phyloP scores from a whole-genome alignment of 192 early-diverging fungal species.

The Oehlia diaphana region DNA sequence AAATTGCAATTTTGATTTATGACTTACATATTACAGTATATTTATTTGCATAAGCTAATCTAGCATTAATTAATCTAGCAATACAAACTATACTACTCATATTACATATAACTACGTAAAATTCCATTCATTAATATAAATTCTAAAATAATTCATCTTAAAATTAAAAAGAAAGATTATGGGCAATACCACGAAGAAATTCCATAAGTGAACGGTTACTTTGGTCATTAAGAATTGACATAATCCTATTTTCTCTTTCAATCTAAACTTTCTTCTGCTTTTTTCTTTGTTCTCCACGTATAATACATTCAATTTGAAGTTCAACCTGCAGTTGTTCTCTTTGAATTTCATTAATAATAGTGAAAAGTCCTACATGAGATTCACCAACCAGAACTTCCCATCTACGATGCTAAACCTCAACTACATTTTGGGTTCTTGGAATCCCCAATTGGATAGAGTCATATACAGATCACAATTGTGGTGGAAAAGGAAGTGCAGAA shows the following conservation, averaged over 20 bases:
- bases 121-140: no score
- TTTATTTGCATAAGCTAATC: no score
- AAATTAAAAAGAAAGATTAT: no score
- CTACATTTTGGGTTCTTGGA: slow-evolving; percentile 3
- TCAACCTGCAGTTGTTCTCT: slow-evolving; percentile 1
- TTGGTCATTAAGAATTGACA: background rate
- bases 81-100: no score
- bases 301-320: background rate
- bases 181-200: no score
- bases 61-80: no score
- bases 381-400: background rate
- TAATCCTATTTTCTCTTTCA: slow-evolving; percentile 6
- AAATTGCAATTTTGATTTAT: no score
- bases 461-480: background rate
- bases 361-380: background rate
- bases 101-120: no score
- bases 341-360: slow-evolving; percentile 10
- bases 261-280: background rate
- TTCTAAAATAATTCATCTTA: no score
- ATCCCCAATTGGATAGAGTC: background rate
- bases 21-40: no score
- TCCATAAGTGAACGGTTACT: no score
- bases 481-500: background rate
- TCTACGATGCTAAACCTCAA: background rate
- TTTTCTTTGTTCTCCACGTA: background rate